Evolutionary conservation across 495 filamentous ascomycete genomes (phyloP), one percentile per base, ranked within the genome.

Genomic region (Podospora comata): DNA sequence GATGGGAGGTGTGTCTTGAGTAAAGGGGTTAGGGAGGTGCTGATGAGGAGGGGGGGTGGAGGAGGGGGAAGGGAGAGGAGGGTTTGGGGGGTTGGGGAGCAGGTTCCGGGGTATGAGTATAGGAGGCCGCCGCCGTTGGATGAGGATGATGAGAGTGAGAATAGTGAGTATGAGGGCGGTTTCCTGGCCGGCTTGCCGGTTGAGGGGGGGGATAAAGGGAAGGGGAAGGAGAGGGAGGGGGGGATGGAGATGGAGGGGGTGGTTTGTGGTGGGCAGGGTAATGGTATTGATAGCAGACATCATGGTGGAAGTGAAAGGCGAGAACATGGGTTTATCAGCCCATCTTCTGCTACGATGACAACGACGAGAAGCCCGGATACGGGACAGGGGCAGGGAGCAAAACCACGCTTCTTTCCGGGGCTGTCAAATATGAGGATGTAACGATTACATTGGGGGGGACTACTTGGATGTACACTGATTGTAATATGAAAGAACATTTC

Each of bases 51-150:
- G 32, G 44, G 54, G 44, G 15, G 15, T 60, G 28, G 32, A 57
- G 58, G 20, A 54, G 18, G 58, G 9, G 34, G 44, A 57, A 26
- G 13, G n/a, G 44, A 5, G 15, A 57, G 16, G 54, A 64, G 20
- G 48, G 28, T 70, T 48, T 73, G 73, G 73, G 67, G 54, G 30
- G 66, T 72, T 18, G 74, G 74, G 1, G 69, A 65, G 48, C 58
- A 53, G 48, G 68, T 62, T 23, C 73, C 73, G 53, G 56, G 65
- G 18, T 75, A 73, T 59, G 57, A 32, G 15, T 67, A 66, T 30
- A 44, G 70, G n/a, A 55, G 67, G 39, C 63, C 67, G 39, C 72
- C 73, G 55, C 68, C 67, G 48, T 48, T 66, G 70, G 65, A 70
- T 28, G 70, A 68, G 63, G 58, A 66, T 13, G 69, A 71, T 26